A percentile compares a stretch with the other conserved stretches of the same genome.
These are phyloP conservation scores for Diutina pseudorugosa DNA, from an alignment of 1,139 yeast genomes.

Conservation along the genomic window DNA sequence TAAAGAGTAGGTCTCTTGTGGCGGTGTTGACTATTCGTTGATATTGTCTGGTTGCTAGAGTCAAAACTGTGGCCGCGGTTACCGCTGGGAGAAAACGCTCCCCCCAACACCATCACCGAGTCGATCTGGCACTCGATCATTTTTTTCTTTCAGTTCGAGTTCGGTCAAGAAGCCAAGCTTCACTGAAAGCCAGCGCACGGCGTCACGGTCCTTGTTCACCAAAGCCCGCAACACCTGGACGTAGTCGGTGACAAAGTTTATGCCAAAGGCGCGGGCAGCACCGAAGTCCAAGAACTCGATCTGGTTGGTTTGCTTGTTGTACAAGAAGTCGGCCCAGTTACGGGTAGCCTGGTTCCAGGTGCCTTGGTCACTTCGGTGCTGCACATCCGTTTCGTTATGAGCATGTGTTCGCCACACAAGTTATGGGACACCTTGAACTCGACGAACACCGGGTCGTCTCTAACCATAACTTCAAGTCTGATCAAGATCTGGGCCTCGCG, in stretches of 20 bases:
- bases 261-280: slow-evolving; percentile 73
- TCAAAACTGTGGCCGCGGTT: too few species aligned
- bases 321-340: slow-evolving; percentile 95
- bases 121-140: slow-evolving; percentile 91
- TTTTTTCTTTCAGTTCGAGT: slow-evolving; percentile 67
- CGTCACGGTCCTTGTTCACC: slow-evolving; percentile 51
- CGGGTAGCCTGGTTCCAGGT: slow-evolving; percentile 62
- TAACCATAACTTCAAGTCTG: slow-evolving; percentile 48
- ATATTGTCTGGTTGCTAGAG: too few species aligned
- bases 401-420: slow-evolving; percentile 68
- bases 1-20: too few species aligned
- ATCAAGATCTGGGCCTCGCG: slow-evolving; percentile 79
- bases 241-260: slow-evolving; percentile 58
- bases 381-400: slow-evolving; percentile 82
- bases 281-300: slow-evolving; percentile 91
- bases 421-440: slow-evolving; percentile 78
- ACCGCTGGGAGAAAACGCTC: too few species aligned
- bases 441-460: slow-evolving; percentile 55
- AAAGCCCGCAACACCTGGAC: slow-evolving; percentile 69
- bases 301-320: too few species aligned
- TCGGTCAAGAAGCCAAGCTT: slow-evolving; percentile 93
- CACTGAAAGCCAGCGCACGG: too few species aligned
- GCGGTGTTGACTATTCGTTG: too few species aligned
- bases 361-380: slow-evolving; percentile 79
- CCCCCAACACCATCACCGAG: too few species aligned